A percentile compares a stretch with the other conserved stretches of the same genome.
phyloP scores from a whole-genome alignment of 2,329 filamentous ascomycete genomes.

The Decorospora gaudefroyi region DNA sequence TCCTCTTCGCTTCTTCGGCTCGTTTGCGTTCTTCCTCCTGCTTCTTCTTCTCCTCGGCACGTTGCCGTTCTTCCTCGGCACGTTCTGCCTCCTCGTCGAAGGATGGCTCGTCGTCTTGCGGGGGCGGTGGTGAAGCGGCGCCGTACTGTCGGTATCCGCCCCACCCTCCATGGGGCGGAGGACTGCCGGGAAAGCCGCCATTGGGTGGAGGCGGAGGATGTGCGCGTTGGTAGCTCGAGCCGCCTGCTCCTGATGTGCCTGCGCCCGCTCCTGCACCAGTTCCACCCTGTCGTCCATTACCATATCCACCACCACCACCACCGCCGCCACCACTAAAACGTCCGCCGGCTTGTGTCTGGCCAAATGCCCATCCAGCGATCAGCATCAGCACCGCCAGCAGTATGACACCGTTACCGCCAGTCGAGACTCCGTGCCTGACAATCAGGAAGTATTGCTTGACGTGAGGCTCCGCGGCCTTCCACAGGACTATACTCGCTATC shows the following conservation, averaged over 20 bases:
- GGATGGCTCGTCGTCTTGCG: slow-evolving; percentile 35
- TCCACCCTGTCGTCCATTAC: slow-evolving; percentile 38
- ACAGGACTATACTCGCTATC: slow-evolving; percentile 72
- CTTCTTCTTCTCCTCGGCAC: slow-evolving; percentile 51
- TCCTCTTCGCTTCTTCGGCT: slow-evolving; percentile 1
- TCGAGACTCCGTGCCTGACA: slow-evolving; percentile 60
- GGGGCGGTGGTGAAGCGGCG: slow-evolving; percentile 34
- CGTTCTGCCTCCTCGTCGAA: slow-evolving; percentile 48
- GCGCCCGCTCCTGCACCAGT: slow-evolving; percentile 40
- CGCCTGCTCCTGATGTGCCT: slow-evolving; percentile 23
- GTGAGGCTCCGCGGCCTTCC: slow-evolving; percentile 72
- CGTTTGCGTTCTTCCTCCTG: slow-evolving; percentile 28
- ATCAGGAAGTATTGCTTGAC: slow-evolving; percentile 73
- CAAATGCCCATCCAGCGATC: slow-evolving; percentile 76
- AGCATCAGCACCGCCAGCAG: slow-evolving; percentile 74
- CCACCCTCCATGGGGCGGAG: slow-evolving; percentile 41
- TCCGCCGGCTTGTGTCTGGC: slow-evolving; percentile 64
- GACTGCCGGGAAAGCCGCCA: slow-evolving; percentile 40
- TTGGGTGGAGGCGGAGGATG: slow-evolving; percentile 37
- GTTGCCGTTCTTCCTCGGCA: slow-evolving; percentile 60
- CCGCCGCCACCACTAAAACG: slow-evolving; percentile 39
- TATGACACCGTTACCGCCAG: slow-evolving; percentile 71
- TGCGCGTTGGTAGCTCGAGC: slow-evolving; percentile 38
- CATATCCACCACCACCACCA: slow-evolving; percentile 23
- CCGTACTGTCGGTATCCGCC: slow-evolving; percentile 41